These are phyloP conservation scores for Hippophae tibetana DNA, from an alignment of 306 rosid genomes.

Conservation along the genomic window DNA sequence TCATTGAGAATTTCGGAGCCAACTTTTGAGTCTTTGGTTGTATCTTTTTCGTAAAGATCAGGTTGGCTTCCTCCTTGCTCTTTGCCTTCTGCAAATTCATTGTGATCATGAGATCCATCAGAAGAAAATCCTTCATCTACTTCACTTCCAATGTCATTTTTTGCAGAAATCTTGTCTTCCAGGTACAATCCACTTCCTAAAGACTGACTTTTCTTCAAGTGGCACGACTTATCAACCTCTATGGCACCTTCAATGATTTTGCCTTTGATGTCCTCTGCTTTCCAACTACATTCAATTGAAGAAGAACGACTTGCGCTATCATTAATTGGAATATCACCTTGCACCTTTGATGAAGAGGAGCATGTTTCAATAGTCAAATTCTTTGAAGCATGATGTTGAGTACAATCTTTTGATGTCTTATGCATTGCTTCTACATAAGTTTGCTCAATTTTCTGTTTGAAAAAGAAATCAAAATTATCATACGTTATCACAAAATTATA, in stretches of 20 bases:
- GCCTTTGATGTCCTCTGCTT: constrained; percentile 33
- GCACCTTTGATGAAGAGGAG: constrained; percentile 17
- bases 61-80: constrained; percentile 24
- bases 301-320: constrained; percentile 21
- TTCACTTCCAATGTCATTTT: constrained; percentile 31
- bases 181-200: constrained; percentile 44
- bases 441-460: constrained; percentile 51
- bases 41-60: constrained; percentile 20
- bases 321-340: constrained; percentile 23
- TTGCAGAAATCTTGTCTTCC: constrained; percentile 25
- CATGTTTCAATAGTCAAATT: constrained; percentile 20
- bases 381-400: constrained; percentile 27
- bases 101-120: constrained; percentile 23
- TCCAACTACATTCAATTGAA: constrained; percentile 28
- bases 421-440: constrained; percentile 43
- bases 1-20: constrained; percentile 25
- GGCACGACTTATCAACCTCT: constrained; percentile 16
- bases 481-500: constrained; percentile 14
- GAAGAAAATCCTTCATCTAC: constrained; percentile 31
- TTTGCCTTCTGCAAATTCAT: constrained; percentile 25
- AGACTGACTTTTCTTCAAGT: constrained; percentile 55
- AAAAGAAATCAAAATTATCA: constrained; percentile 21
- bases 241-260: constrained; percentile 21
- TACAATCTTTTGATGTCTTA: constrained; percentile 30
- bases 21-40: constrained; percentile 19